phyloP scores from a whole-genome alignment of 345 rosid species.

The Boechera stricta region DNA sequence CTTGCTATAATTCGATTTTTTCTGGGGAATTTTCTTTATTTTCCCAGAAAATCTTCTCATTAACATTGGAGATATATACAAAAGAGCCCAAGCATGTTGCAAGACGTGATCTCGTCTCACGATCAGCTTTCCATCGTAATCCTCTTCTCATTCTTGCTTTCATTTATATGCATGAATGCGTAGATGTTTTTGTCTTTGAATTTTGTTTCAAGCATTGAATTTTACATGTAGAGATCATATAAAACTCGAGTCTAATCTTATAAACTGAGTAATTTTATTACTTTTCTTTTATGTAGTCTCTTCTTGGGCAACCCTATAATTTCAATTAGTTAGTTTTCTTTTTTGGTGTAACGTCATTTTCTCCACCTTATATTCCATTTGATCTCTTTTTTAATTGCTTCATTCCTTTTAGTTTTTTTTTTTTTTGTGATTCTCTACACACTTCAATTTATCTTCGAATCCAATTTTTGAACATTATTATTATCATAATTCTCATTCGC shows the following conservation, averaged over 20 bases:
- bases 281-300: background rate
- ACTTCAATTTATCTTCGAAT: slow-evolving; percentile 20
- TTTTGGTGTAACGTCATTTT: slow-evolving; percentile 35
- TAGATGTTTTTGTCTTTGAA: slow-evolving; percentile 3
- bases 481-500: slow-evolving; percentile 10
- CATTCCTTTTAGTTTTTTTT: slow-evolving; percentile 24
- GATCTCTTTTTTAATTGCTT: slow-evolving; percentile 4
- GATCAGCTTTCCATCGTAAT: slow-evolving; percentile 45
- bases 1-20: slow-evolving; percentile 2
- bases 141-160: slow-evolving; percentile 13
- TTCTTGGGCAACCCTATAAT: slow-evolving; percentile 9
- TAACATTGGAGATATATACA: slow-evolving; percentile 13
- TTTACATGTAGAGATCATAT: background rate
- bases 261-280: background rate
- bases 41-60: slow-evolving; percentile 27
- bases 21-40: slow-evolving; percentile 14
- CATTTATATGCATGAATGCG: background rate
- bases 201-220: slow-evolving; percentile 12
- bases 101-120: slow-evolving; percentile 37
- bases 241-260: background rate
- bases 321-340: slow-evolving; percentile 1
- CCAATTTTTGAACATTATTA: slow-evolving; percentile 6
- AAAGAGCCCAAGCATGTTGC: slow-evolving; percentile 31
- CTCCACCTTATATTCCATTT: slow-evolving; percentile 37
- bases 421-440: slow-evolving; percentile 37